Percentiles rank a stretch among this genome's conserved stretches.
These are phyloP conservation scores for Ophiostoma montium DNA, from an alignment of 2,329 filamentous ascomycete genomes.

Conservation along the genomic window DNA sequence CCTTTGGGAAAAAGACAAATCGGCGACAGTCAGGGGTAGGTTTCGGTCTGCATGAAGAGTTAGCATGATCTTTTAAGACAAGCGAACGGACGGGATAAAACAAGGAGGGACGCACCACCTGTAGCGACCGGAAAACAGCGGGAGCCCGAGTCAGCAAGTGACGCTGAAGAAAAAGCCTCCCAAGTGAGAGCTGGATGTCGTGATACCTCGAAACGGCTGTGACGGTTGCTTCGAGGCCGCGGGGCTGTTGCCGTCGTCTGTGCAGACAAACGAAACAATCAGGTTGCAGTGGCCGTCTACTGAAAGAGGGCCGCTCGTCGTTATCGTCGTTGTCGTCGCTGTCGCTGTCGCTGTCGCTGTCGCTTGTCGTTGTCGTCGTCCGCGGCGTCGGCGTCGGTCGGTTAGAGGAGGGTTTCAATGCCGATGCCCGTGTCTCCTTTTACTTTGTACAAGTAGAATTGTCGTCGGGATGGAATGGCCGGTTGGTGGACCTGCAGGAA, in stretches of 20 bases:
- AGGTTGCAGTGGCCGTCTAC: too few relatives aligned
- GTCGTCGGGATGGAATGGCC: background rate
- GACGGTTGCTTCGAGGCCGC: too few relatives aligned
- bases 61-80: too few relatives aligned
- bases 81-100: too few relatives aligned
- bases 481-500: conserved; percentile 1
- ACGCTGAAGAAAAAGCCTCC: background rate
- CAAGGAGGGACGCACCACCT: too few relatives aligned
- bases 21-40: conserved; percentile 4
- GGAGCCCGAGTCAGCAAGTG: too few relatives aligned
- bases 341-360: too few relatives aligned
- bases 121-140: too few relatives aligned
- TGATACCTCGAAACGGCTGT: conserved; percentile 4
- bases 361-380: background rate
- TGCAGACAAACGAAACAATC: background rate
- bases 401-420: background rate
- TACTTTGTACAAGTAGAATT: background rate
- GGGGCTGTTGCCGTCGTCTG: background rate
- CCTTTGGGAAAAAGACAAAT: conserved; percentile 5
- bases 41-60: conserved; percentile 8
- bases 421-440: background rate
- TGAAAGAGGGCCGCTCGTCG: too few relatives aligned
- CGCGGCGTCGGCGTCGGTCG: background rate
- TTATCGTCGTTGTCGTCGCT: too few relatives aligned
- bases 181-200: conserved; percentile 1